Conservation (phyloP, 2,329 filamentous ascomycete genomes). For the Bretziella fagacearum region DNA sequence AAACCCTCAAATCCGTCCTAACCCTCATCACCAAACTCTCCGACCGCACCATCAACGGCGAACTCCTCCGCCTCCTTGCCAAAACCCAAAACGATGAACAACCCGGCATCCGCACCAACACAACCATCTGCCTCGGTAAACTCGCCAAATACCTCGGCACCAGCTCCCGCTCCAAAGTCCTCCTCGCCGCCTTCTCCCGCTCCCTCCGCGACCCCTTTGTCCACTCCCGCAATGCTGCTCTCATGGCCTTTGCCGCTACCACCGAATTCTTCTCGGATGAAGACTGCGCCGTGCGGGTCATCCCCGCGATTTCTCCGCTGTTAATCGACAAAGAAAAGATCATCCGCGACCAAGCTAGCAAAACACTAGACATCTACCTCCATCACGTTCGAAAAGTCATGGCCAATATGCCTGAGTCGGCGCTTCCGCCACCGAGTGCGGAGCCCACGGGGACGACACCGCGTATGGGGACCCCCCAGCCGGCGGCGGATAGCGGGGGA, state of each 20-base stretch:
- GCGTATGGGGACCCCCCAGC: constrained; percentile 64
- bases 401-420: constrained; percentile 62
- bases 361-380: constrained; percentile 75
- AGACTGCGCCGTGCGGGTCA: constrained; percentile 66
- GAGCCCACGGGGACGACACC: constrained; percentile 38
- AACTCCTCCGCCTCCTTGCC: constrained; percentile 74
- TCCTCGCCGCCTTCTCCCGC: constrained; percentile 80
- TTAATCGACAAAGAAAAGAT: constrained; percentile 93
- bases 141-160: constrained; percentile 78
- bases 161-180: constrained; percentile 68
- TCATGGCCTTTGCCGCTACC: constrained; percentile 75
- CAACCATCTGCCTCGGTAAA: constrained; percentile 91
- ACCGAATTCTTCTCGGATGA: constrained; percentile 76
- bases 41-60: constrained; percentile 83
- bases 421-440: constrained; percentile 47
- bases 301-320: constrained; percentile 69
- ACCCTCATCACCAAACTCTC: constrained; percentile 77
- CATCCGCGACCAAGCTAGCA: constrained; percentile 78
- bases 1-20: constrained; percentile 87
- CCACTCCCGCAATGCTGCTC: constrained; percentile 75
- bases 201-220: constrained; percentile 87
- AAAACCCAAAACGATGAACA: constrained; percentile 97
- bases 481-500: constrained; percentile 18
- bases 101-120: constrained; percentile 92
- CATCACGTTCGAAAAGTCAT: constrained; percentile 66